A percentile compares a stretch with the other conserved stretches of the same genome.
Conservation (phyloP, 768 basidiomycete species). For the Paxillus ammoniavirescens region DNA sequence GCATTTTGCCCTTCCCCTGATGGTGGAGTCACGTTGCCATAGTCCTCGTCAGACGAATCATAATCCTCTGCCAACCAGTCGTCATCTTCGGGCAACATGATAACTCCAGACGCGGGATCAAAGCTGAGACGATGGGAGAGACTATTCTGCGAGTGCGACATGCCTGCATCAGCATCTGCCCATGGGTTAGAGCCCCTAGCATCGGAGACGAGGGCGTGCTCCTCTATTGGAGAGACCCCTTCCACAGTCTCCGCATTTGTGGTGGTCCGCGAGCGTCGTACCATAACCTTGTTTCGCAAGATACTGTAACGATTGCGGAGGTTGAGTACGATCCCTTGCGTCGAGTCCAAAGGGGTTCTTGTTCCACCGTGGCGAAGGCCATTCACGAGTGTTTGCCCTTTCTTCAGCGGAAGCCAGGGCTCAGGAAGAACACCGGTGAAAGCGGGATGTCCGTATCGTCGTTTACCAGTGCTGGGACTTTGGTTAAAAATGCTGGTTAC, state of each 20-base stretch:
- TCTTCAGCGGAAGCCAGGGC: constrained; percentile 93
- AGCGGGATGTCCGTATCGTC: constrained; percentile 93
- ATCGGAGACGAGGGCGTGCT: constrained; percentile 26
- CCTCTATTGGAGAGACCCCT: constrained; percentile 6
- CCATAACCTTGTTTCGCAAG: constrained; percentile 35
- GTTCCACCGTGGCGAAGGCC: constrained; percentile 34
- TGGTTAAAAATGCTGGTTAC: constrained; percentile 6
- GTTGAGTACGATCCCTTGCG: constrained; percentile 77
- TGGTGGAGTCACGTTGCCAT: constrained; percentile 32
- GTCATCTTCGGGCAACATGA: constrained; percentile 77
- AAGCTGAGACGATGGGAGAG: constrained; percentile 72
- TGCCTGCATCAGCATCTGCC: constrained; percentile 41
- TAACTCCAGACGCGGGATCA: constrained; percentile 84
- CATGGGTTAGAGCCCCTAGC: constrained; percentile 51
- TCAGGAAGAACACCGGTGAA: constrained; percentile 90
- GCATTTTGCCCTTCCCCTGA: constrained; percentile 16
- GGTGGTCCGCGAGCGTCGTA: constrained; percentile 8
- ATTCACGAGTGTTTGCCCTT: constrained; percentile 74
- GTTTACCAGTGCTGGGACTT: constrained; percentile 75
- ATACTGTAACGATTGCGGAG: constrained; percentile 70
- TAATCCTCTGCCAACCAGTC: constrained; percentile 63
- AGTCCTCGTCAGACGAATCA: constrained; percentile 44
- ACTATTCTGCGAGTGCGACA: constrained; percentile 20
- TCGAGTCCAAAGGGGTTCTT: constrained; percentile 38
- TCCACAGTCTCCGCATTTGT: constrained; percentile 8